These are phyloP conservation scores for Chamaecyparis obtusa DNA, from an alignment of 75 land plant species.

Conservation along the genomic window DNA sequence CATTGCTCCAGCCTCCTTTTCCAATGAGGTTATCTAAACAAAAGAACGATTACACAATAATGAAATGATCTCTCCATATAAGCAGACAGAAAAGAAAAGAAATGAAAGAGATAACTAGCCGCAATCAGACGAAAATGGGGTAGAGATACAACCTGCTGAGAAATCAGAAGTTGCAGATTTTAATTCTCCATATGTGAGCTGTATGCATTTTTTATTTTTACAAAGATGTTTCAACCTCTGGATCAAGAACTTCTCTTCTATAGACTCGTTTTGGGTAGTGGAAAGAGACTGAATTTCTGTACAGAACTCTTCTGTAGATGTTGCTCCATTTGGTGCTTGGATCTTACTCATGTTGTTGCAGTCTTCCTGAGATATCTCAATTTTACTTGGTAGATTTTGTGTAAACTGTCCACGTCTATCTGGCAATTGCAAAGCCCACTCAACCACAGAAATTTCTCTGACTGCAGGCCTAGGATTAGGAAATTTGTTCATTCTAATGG, in stretches of 20 bases:
- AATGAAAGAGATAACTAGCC: neutral
- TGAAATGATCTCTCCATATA: neutral
- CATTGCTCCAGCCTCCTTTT: constrained; percentile 86
- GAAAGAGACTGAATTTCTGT: neutral
- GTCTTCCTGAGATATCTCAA: neutral
- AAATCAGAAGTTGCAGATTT: constrained; percentile 33
- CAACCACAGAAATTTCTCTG: constrained; percentile 48
- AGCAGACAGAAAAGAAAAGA: neutral
- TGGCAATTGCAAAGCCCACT: constrained; percentile 56
- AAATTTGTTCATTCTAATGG: constrained; percentile 11
- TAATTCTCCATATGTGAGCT: constrained; percentile 32
- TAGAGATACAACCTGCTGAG: constrained; percentile 23
- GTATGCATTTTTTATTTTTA: constrained; percentile 17
- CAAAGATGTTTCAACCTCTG: constrained; percentile 13
- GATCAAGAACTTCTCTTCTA: constrained; percentile 4
- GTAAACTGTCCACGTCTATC: constrained; percentile 9
- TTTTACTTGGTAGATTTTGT: neutral
- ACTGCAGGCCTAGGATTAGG: constrained; percentile 20
- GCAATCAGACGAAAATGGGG: neutral
- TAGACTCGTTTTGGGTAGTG: constrained; percentile 6
- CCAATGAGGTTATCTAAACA: constrained; percentile 76
- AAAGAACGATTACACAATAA: neutral
- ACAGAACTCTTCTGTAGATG: neutral
- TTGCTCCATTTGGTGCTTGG: neutral
- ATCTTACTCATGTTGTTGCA: neutral